Base-by-base conservation (phyloP, 108 stramenopile genomes). In the Stephanodiscus triporus region DNA sequence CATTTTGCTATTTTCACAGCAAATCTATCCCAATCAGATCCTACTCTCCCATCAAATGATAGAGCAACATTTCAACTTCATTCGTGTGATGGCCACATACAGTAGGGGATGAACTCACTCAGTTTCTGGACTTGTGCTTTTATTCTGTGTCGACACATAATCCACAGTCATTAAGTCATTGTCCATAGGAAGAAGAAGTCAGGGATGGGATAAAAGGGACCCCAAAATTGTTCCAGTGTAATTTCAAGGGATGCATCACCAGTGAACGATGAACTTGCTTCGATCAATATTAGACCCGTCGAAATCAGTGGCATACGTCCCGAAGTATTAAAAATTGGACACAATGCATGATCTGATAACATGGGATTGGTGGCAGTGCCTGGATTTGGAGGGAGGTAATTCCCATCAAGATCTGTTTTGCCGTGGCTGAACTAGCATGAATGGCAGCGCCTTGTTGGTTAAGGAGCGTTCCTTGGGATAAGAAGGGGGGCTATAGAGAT, bases 281-380 rank as follows among this genome's bases (percentile, higher is more conserved):
- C 63, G 40, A 65, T 42, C 43, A 65, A 43, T 0, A 65, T 65
- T 6, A 19, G 6, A 9, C 8, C 63, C 63, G 23, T 65, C 43
- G 24, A 9, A 23, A 47, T 65, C 63, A 0, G 63, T 65, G n/a
- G 63, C 37, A 65, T 65, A 43, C 17, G 63, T 65, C 9, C 63
- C 63, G 43, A 65, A 65, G 43, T 65, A 65, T 65, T 65, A 43
- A 43, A 65, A 65, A 30, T 40, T n/a, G 30, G 63, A 65, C n/a
- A 65, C 42, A 43, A 65, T 65, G 2, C 16, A 65, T 65, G 63
- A 20, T 65, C 63, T 2, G 26, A 14, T 6, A 38, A 22, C 6
- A 22, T 1, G 26, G 63, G 63, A 17, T 27, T 30, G 17, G 16
- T 0, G 40, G 63, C 63, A 13, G 63, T 43, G 38, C 13, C 6